Conservation (phyloP, 139 green algal genomes). For the Pedinophyceae sp. region DNA sequence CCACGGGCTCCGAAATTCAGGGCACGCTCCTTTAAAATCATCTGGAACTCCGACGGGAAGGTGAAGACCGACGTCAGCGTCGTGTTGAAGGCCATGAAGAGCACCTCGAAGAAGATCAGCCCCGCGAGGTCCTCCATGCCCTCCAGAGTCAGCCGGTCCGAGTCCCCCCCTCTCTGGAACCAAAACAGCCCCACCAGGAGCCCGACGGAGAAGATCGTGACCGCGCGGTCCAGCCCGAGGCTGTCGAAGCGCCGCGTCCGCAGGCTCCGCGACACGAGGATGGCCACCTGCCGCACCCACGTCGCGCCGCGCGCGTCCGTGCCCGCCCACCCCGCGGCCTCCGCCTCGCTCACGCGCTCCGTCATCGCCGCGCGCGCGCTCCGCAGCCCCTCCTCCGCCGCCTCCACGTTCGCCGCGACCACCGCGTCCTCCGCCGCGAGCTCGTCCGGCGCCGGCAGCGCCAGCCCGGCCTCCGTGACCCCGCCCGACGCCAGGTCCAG, state of each 20-base stretch:
- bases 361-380: background rate
- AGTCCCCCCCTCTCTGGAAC: background rate
- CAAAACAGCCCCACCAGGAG: background rate
- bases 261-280: slow-evolving; percentile 27
- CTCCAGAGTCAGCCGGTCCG: background rate
- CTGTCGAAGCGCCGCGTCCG: slow-evolving; percentile 47
- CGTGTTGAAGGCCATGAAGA: slow-evolving; percentile 1
- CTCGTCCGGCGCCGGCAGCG: too few relatives aligned
- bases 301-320: background rate
- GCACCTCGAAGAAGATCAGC: slow-evolving; percentile 3
- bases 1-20: too few relatives aligned
- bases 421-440: too few relatives aligned
- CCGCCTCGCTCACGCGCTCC: too few relatives aligned
- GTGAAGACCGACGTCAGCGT: slow-evolving; percentile 6
- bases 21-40: slow-evolving; percentile 1
- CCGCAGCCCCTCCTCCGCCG: too few relatives aligned
- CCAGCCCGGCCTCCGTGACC: too few relatives aligned
- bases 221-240: slow-evolving; percentile 6
- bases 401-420: too few relatives aligned
- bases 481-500: slow-evolving; percentile 60
- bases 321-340: background rate
- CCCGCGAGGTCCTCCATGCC: background rate
- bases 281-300: slow-evolving; percentile 14
- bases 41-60: slow-evolving; percentile 5
- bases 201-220: background rate